Evolutionary conservation across 2,329 filamentous ascomycete species (phyloP).

Genomic region (Penicillium sp.): DNA sequence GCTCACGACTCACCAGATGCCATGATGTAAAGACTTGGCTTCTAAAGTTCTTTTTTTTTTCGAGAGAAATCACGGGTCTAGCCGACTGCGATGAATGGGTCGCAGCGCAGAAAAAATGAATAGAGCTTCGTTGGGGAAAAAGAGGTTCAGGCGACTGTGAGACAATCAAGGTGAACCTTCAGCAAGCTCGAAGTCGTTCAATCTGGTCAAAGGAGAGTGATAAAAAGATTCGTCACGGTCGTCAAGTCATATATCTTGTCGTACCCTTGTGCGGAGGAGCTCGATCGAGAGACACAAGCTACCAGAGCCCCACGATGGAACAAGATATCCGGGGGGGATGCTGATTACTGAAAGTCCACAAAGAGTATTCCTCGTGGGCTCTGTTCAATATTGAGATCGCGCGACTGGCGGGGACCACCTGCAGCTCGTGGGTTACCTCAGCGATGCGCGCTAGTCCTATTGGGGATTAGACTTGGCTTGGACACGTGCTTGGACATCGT

Average conservation of each 20-base stretch:
- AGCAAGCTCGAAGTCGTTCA: conserved; percentile 3
- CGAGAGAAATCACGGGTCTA: not conserved
- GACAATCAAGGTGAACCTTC: not conserved
- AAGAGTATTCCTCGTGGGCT: not conserved
- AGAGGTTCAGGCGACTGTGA: conserved; percentile 2
- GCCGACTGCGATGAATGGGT: conserved; percentile 1
- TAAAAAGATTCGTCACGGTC: conserved; percentile 38
- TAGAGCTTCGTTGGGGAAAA: not conserved
- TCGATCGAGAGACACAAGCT: conserved; percentile 1
- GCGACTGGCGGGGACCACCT: conserved; percentile 7
- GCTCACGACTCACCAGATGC: conserved; percentile 11
- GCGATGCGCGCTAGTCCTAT: conserved; percentile 13
- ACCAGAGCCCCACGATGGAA: not conserved
- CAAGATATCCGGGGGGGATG: not conserved
- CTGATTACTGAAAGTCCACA: not conserved
- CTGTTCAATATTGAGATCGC: conserved; percentile 5
- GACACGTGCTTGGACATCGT: conserved; percentile 3
- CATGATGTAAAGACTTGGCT: conserved; percentile 6
- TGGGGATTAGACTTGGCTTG: conserved; percentile 7
- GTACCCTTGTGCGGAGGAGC: conserved; percentile 11
- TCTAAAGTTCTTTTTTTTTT: not conserved
- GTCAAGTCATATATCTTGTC: conserved; percentile 33
- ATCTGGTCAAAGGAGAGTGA: conserved; percentile 23
- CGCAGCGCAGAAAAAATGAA: not conserved
- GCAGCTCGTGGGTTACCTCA: conserved; percentile 12